Base-by-base conservation (phyloP, 179 eudicot genomes). In the Silene coronaria region DNA sequence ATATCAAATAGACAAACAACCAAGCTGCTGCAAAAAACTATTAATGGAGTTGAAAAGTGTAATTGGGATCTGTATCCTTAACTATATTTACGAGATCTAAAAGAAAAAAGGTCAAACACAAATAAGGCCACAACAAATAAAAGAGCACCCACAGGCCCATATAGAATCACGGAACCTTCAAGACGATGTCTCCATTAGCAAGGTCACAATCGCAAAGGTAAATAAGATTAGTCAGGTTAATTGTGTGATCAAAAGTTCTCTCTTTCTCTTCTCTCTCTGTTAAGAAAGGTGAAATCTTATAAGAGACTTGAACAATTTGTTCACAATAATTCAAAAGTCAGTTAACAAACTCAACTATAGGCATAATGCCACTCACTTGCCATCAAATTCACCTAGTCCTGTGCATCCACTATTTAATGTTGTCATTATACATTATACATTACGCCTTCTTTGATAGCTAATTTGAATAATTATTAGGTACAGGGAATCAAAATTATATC, bases 1-100 rank as follows among this genome's bases (percentile, higher is more conserved):
- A 63, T 61, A 46, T 68, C 51, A 63, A 23, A 70, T 51, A 19
- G 51, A 74, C 23, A 73, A 55, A 77, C 58, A 24, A 34, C 46
- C 42, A 48, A 71, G 57, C 65, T 71, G 22, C 51, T 14, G 6
- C 10, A 67, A 28, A 53, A 53, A 21, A 34, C n/a, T 34, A 17
- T 53, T 57, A 30, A 30, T 28, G 46, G 55, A n/a, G 62, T 51
- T 51, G 62, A 21, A 51, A 71, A 71, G 3, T 28, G 21, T n/a
- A 71, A 26, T 2, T 58, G 26, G 3, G 24, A 66, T 66, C 27
- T 36, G 46, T 34, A 66, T 23, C 3, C 14, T 68, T 45, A 42
- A 68, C 28, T 22, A 22, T 10, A 17, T 32, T 34, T 19, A 66
- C 34, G 8, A 53, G 72, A 27, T 46, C 14, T 32, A 34, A 36